Conservation (phyloP, 345 rosid genomes). For the Eucalyptus albens region DNA sequence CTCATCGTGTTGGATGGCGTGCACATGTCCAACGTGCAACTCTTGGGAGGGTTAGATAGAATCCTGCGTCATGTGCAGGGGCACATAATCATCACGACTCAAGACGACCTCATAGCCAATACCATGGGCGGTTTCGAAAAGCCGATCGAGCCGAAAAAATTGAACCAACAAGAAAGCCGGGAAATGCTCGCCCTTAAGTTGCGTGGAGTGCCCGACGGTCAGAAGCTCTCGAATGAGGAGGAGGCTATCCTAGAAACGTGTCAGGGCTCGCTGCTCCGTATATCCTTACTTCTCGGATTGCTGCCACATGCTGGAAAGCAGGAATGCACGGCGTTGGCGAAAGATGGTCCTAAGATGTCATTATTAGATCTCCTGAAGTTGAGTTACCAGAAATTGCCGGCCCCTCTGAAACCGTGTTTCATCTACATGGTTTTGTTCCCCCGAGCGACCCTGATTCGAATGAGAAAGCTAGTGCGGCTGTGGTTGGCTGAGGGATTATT, state of each 20-base stretch:
- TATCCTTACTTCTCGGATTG: background rate
- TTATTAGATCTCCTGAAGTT: background rate
- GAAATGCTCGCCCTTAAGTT: background rate
- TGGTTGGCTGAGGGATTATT: constrained; percentile 14
- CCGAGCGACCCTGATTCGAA: background rate
- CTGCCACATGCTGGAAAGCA: background rate
- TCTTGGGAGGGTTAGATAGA: background rate
- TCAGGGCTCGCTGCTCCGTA: background rate
- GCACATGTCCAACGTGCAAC: background rate
- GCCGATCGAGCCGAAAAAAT: background rate
- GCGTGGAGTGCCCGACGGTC: background rate
- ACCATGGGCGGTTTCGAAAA: background rate
- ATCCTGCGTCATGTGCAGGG: background rate
- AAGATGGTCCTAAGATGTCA: background rate
- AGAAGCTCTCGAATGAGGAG: background rate
- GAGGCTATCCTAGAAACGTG: background rate
- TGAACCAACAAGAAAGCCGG: background rate
- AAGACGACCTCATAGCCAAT: background rate
- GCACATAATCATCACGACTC: background rate
- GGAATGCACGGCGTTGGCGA: background rate
- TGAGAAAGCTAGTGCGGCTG: constrained; percentile 1
- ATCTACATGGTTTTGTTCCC: constrained; percentile 6
- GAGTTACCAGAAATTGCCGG: background rate
- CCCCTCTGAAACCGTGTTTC: background rate
- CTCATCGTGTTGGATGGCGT: background rate